Evolutionary conservation across 441 rosid species (phyloP).

Genomic region (Populus trichocarpa): DNA sequence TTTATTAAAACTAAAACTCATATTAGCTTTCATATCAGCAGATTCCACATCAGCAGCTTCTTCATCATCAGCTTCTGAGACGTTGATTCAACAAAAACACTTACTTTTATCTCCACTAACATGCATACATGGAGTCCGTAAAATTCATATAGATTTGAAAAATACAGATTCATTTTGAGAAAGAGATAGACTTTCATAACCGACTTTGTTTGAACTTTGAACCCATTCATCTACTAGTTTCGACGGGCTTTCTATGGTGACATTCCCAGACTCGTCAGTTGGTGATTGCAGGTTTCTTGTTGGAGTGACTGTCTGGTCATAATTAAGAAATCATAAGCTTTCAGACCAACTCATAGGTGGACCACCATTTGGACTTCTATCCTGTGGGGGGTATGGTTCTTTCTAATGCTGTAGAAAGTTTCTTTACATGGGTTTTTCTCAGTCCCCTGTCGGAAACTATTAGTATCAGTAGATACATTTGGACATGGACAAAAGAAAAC

Average conservation of each 20-base stretch:
- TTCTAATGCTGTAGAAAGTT: conserved; percentile 30
- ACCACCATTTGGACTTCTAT: conserved; percentile 29
- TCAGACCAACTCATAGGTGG: conserved; percentile 27
- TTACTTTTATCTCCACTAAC: no score
- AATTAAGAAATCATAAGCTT: conserved; percentile 27
- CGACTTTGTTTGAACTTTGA: no score
- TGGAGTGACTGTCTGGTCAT: conserved; percentile 52
- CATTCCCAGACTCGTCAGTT: conserved; percentile 76
- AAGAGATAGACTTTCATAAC: no score
- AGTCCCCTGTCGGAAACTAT: conserved; percentile 34
- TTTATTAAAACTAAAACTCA: no score
- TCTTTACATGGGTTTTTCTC: conserved; percentile 26
- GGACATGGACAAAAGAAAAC: conserved; percentile 22
- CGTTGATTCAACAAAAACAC: no score
- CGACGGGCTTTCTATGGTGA: conserved; percentile 82
- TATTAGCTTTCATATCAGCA: no score
- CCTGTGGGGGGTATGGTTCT: conserved; percentile 35
- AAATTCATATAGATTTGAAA: no score
- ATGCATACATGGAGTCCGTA: no score
- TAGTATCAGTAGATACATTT: background rate
- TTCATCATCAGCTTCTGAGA: no score
- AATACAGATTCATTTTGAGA: no score
- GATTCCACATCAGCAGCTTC: no score
- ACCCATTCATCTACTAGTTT: conserved; percentile 18
- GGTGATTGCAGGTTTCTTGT: conserved; percentile 90